phyloP scores from a whole-genome alignment of 305 asterid species.

The Rubia balearica region DNA sequence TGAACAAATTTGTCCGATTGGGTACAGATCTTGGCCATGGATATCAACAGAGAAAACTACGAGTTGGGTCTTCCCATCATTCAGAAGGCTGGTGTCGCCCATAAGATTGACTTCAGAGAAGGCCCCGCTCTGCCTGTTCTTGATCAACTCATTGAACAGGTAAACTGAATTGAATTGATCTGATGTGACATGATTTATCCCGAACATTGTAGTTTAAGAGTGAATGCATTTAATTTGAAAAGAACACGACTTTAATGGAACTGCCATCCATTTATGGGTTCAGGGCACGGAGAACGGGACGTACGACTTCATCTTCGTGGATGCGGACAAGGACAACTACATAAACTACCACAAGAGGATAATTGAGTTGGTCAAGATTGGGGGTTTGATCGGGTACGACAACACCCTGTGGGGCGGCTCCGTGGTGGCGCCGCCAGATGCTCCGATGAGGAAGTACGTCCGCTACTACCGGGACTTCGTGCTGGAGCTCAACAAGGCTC shows the following conservation, averaged over 20 bases:
- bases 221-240: no score
- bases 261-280: not conserved
- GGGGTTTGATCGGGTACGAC: slow-evolving; percentile 78
- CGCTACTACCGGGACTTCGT: slow-evolving; percentile 58
- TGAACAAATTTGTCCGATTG: not conserved
- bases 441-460: slow-evolving; percentile 60
- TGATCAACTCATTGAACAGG: slow-evolving; percentile 62
- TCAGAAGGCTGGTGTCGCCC: slow-evolving; percentile 84
- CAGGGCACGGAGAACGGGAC: slow-evolving; percentile 49
- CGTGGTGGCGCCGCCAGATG: slow-evolving; percentile 78
- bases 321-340: slow-evolving; percentile 81
- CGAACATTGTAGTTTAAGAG: no score
- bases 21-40: slow-evolving; percentile 91
- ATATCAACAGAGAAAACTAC: slow-evolving; percentile 71
- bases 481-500: slow-evolving; percentile 68
- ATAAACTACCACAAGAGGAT: slow-evolving; percentile 66
- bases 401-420: slow-evolving; percentile 82
- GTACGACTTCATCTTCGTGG: slow-evolving; percentile 71
- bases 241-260: no score
- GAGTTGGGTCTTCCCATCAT: slow-evolving; percentile 81
- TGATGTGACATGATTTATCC: no score
- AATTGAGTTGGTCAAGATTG: slow-evolving; percentile 57
- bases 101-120: slow-evolving; percentile 74
- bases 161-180: slow-evolving; percentile 12
- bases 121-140: slow-evolving; percentile 91